Conservation (phyloP, 768 basidiomycete genomes). For the Trametes meyenii region DNA sequence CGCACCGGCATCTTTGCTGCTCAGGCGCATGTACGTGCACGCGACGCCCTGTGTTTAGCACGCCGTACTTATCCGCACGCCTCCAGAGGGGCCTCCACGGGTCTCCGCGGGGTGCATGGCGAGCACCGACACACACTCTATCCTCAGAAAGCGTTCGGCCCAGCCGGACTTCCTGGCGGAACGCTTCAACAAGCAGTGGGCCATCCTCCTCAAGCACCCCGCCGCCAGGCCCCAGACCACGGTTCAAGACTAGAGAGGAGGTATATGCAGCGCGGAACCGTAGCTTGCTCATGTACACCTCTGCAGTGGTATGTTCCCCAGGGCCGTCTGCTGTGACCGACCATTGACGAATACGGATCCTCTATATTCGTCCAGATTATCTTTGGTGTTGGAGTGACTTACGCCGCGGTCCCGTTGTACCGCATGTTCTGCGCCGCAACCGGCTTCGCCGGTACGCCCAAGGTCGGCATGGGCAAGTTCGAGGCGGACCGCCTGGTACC, state of each 20-base stretch:
- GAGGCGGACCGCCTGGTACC: slow-evolving; percentile 85
- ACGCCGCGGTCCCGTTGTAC: slow-evolving; percentile 96
- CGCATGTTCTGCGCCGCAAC: slow-evolving; percentile 98
- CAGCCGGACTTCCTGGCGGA: slow-evolving; percentile 15
- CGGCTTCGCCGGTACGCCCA: slow-evolving; percentile 94
- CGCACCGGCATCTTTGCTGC: background rate
- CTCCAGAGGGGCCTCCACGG: slow-evolving; percentile 10
- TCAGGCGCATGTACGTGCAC: slow-evolving; percentile 5
- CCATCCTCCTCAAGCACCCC: slow-evolving; percentile 14
- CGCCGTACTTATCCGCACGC: background rate
- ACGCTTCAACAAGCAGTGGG: slow-evolving; percentile 5
- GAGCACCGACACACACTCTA: background rate
- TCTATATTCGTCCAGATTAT: slow-evolving; percentile 56
- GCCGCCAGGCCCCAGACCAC: slow-evolving; percentile 22
- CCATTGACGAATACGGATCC: background rate
- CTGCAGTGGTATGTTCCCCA: slow-evolving; percentile 66
- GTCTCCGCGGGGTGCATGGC: background rate
- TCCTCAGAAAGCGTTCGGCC: background rate
- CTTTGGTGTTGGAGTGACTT: slow-evolving; percentile 81
- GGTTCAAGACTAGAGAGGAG: slow-evolving; percentile 39
- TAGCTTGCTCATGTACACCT: slow-evolving; percentile 80
- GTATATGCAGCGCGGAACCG: slow-evolving; percentile 65
- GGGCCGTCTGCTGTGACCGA: background rate
- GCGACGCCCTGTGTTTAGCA: too few species aligned
- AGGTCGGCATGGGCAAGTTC: slow-evolving; percentile 83